Percentiles rank a stretch among this genome's conserved stretches.
These are phyloP conservation scores for Leccinum longicurvipes DNA, from an alignment of 768 basidiomycete species.

Conservation along the genomic window DNA sequence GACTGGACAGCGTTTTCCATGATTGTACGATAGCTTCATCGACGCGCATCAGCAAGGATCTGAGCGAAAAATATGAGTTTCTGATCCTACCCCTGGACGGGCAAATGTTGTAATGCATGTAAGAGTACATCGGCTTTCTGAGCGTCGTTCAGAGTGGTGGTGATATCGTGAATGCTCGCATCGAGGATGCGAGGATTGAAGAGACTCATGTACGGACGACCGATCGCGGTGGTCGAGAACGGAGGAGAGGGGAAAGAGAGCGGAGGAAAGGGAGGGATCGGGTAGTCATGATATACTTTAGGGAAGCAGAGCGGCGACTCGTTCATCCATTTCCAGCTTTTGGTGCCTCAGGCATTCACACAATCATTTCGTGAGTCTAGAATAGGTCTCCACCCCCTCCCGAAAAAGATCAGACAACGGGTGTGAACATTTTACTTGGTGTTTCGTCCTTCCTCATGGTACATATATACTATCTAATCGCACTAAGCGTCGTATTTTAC, in stretches of 20 bases:
- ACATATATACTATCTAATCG: not conserved
- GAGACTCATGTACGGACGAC: constrained; percentile 42
- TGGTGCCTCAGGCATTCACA: not conserved
- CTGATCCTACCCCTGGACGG: constrained; percentile 56
- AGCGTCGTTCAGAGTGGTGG: constrained; percentile 52
- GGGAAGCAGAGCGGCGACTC: constrained; percentile 15
- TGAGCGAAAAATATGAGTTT: constrained; percentile 3
- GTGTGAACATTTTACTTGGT: not conserved
- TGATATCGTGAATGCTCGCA: constrained; percentile 70
- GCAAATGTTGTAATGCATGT: constrained; percentile 78
- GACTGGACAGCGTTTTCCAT: constrained; percentile 78
- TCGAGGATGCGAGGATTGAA: constrained; percentile 79
- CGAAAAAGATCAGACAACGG: not conserved
- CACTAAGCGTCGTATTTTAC: not conserved
- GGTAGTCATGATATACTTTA: not conserved
- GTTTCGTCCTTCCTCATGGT: not conserved
- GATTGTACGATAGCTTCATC: constrained; percentile 48
- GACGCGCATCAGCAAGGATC: constrained; percentile 6
- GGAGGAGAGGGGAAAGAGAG: not conserved
- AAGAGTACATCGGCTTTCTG: constrained; percentile 74
- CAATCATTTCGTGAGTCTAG: not conserved
- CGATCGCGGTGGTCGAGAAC: not conserved
- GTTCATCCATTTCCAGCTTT: constrained; percentile 6
- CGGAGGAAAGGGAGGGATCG: not conserved
- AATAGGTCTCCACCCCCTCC: too few species aligned